Percentiles rank a stretch among this genome's conserved stretches.
phyloP scores from a whole-genome alignment of 2,329 filamentous ascomycete species.

The Sarocladium strictum region DNA sequence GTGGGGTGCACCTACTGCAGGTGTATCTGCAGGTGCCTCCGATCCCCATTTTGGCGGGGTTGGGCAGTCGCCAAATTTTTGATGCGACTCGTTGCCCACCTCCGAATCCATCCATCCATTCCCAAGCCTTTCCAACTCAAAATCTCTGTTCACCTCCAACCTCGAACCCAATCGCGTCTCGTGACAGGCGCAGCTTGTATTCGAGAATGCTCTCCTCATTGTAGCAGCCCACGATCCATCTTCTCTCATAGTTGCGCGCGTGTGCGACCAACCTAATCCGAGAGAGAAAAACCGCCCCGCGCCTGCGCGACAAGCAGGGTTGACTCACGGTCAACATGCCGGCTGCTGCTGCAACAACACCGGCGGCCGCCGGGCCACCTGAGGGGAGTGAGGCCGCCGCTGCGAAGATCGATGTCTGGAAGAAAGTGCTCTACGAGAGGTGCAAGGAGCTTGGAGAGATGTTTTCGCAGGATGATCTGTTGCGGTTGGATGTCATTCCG shows the following conservation, averaged over 20 bases:
- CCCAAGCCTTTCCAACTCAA: background rate
- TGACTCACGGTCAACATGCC: conserved; percentile 7
- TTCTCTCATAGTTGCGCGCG: background rate
- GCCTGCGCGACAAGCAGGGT: background rate
- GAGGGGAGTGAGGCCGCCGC: conserved; percentile 25
- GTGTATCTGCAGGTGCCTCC: background rate
- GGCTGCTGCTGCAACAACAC: conserved; percentile 7
- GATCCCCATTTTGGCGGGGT: conserved; percentile 1
- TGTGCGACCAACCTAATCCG: background rate
- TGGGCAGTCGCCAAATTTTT: conserved; percentile 5
- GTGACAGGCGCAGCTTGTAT: background rate
- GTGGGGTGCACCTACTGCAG: background rate
- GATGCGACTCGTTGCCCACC: conserved; percentile 8
- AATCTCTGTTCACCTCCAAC: background rate
- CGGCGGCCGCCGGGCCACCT: conserved; percentile 17
- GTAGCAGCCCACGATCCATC: background rate
- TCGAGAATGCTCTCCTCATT: background rate
- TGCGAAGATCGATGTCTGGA: conserved; percentile 44
- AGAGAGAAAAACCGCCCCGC: background rate
- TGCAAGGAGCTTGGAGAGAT: conserved; percentile 45
- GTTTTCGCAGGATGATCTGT: conserved; percentile 54
- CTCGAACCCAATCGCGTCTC: background rate
- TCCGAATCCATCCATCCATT: background rate
- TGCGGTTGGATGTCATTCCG: conserved; percentile 51
- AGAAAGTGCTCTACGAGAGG: conserved; percentile 51